Conservation (phyloP, 371 early-diverging fungal species). For the Neoconidiobolus thromboides region DNA sequence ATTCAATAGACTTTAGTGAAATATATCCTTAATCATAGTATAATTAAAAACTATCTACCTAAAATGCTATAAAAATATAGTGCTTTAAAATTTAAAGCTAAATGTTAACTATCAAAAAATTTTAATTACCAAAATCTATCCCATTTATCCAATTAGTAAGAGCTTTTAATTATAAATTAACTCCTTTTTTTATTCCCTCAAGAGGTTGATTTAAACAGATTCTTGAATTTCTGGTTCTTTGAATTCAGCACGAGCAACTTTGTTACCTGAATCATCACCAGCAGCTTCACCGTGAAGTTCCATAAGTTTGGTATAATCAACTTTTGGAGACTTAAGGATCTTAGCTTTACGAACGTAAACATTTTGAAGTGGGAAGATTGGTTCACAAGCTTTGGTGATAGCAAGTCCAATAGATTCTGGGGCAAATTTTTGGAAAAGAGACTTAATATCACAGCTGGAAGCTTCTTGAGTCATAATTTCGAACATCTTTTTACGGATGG, state of each 20-base stretch:
- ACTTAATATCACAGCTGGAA: slow-evolving; percentile 81
- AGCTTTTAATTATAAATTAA: too few species aligned
- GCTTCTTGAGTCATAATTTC: slow-evolving; percentile 93
- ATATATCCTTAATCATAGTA: too few species aligned
- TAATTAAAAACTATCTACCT: too few species aligned
- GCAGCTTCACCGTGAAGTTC: slow-evolving; percentile 83
- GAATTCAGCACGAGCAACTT: slow-evolving; percentile 66
- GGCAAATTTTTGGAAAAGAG: slow-evolving; percentile 91
- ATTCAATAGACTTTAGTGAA: too few species aligned
- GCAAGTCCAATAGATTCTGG: slow-evolving; percentile 80
- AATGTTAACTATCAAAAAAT: too few species aligned
- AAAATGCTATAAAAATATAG: too few species aligned
- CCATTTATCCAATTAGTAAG: too few species aligned
- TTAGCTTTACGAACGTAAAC: slow-evolving; percentile 98
- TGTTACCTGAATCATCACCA: slow-evolving; percentile 54
- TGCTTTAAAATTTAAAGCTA: too few species aligned
- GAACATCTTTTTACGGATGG: slow-evolving; percentile 99
- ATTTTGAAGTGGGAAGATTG: slow-evolving; percentile 98
- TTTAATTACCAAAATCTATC: too few species aligned
- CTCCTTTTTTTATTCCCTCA: too few species aligned
- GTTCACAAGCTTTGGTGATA: slow-evolving; percentile 93
- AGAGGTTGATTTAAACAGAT: slow-evolving; percentile 33
- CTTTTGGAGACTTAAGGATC: slow-evolving; percentile 97
- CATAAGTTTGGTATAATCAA: slow-evolving; percentile 86
- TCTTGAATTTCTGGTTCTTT: slow-evolving; percentile 63